phyloP scores from a whole-genome alignment of 2,329 filamentous ascomycete genomes.

The Exophiala bonariae region DNA sequence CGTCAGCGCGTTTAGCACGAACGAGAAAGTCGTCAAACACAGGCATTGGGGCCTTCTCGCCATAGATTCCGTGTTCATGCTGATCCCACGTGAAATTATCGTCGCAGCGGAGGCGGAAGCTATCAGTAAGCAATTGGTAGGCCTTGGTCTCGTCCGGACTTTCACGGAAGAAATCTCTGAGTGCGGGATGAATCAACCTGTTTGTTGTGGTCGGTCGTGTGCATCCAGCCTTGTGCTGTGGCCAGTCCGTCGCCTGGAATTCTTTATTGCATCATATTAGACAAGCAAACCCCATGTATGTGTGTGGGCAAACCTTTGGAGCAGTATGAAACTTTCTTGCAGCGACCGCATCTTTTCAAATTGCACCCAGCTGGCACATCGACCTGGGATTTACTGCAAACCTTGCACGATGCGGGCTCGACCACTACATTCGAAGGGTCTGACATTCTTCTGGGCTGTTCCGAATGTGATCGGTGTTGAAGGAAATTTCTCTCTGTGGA shows the following conservation, averaged over 20 bases:
- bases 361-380: slow-evolving; percentile 7
- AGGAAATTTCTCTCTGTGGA: no score
- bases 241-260: slow-evolving; percentile 56
- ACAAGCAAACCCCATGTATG: slow-evolving; percentile 1
- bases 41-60: slow-evolving; percentile 8
- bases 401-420: slow-evolving; percentile 9
- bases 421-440: slow-evolving; percentile 8
- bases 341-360: slow-evolving; percentile 18
- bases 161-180: slow-evolving; percentile 34
- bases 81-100: slow-evolving; percentile 37
- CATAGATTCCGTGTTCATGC: slow-evolving; percentile 20
- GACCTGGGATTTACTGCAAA: slow-evolving; percentile 12
- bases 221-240: slow-evolving; percentile 42
- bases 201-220: slow-evolving; percentile 5
- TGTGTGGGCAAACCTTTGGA: slow-evolving; percentile 15
- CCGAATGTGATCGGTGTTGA: no score
- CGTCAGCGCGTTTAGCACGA: slow-evolving; percentile 14
- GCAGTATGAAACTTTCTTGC: slow-evolving; percentile 15
- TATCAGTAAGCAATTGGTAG: slow-evolving; percentile 49
- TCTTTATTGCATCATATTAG: no score
- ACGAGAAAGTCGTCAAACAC: slow-evolving; percentile 18
- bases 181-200: slow-evolving; percentile 4
- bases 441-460: slow-evolving; percentile 12
- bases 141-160: slow-evolving; percentile 45
- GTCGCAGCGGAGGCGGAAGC: slow-evolving; percentile 48